These are phyloP conservation scores for Pseudoperonospora humuli DNA, from an alignment of 352 stramenopile species.

Conservation along the genomic window DNA sequence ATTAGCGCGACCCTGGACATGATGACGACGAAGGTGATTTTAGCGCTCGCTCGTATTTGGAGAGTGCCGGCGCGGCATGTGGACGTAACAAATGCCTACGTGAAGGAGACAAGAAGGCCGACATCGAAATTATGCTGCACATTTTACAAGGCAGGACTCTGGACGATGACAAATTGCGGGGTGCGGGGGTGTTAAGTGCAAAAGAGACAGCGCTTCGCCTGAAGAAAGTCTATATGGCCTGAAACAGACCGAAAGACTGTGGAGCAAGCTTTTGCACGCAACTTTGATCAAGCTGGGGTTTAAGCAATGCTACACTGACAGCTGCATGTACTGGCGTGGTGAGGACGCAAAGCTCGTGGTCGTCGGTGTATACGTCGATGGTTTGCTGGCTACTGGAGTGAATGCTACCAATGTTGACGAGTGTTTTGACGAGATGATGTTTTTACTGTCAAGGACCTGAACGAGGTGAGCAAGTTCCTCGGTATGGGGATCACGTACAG, in stretches of 20 bases:
- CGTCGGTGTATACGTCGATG: background rate
- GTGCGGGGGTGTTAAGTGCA: background rate
- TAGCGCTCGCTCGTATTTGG: background rate
- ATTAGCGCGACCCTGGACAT: too few species aligned
- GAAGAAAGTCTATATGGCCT: too few species aligned
- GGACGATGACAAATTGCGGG: background rate
- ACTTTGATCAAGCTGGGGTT: background rate
- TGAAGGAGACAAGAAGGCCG: slow-evolving; percentile 3
- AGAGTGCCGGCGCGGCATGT: background rate
- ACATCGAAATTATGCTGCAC: background rate
- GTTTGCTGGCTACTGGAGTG: too few species aligned
- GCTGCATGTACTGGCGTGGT: slow-evolving; percentile 16
- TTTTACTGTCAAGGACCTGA: too few species aligned
- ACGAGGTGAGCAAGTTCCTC: too few species aligned
- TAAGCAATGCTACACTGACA: slow-evolving; percentile 16
- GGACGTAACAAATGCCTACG: background rate
- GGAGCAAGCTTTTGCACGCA: too few species aligned
- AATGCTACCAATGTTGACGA: too few species aligned
- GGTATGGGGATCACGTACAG: too few species aligned
- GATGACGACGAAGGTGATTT: background rate
- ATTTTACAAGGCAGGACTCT: background rate
- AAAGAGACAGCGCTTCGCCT: too few species aligned
- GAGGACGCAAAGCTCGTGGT: too few species aligned
- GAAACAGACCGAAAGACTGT: too few species aligned
- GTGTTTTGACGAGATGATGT: too few species aligned